Evolutionary conservation across 768 basidiomycete species (phyloP), one percentile per base, ranked within the genome.

Genomic region (Tricholoma hemisulphureum): DNA sequence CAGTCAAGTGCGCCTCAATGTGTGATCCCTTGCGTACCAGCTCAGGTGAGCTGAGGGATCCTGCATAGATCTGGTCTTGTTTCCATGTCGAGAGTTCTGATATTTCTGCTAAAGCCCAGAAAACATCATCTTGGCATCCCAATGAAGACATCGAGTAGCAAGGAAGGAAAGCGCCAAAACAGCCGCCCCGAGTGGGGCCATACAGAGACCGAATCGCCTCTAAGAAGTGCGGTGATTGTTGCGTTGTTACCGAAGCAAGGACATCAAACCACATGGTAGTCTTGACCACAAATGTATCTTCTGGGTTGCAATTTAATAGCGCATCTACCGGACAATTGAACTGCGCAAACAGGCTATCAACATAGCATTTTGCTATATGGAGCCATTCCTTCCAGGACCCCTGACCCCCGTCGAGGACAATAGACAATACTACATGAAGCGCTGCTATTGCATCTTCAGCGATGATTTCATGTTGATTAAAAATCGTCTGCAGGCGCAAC

Each of bases 231-330:
- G 91, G 90, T 3, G 72, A 63, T 61, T 78, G 63, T 60, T 79
- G 75, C 18, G 81, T 84, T n/a, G 90, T 89, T 51, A 87, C 81
- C 1, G 87, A 84, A 6, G 89, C 90, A 51, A 93, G 79, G 34
- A 93, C 89, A 68, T 93, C 91, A 69, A 93, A 91, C 91, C 91
- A 93, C 55, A 93, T 85, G 14, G 88, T 84, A 24, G 91, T 88
- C 71, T 91, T 91, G 73, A 92, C 80, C 67, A 93, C 86, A 71
- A 92, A 92, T 73, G 82, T 69, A 75, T 79, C 73, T 75, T 83
- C 76, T 76, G 79, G 20, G 66, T 61, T 61, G 62, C 81, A 84
- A 13, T 60, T 56, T 31, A 75, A 58, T 11, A 89, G 76, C 7
- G 79, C 78, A 49, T 77, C 75, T 53, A 73, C 72, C 8, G 80